phyloP scores from a whole-genome alignment of 2,329 filamentous ascomycete species.

The Colletotrichum cereale region DNA sequence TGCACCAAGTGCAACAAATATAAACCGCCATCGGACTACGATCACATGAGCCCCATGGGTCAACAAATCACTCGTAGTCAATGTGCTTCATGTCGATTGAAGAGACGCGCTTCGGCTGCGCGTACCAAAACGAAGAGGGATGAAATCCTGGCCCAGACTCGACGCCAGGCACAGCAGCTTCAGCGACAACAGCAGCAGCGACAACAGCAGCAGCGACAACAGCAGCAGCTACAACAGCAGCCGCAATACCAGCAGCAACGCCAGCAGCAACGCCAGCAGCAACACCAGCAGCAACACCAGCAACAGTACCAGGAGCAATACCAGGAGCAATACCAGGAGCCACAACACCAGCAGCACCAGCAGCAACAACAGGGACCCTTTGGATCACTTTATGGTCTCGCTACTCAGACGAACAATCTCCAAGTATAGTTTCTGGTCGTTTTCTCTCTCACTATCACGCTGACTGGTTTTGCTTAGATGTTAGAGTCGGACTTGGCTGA shows the following conservation, averaged over 20 bases:
- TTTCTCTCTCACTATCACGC: neutral
- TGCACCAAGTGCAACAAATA: constrained; percentile 17
- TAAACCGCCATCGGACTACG: neutral
- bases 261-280: too few relatives aligned
- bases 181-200: neutral
- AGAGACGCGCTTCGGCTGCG: constrained; percentile 9
- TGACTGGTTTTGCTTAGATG: neutral
- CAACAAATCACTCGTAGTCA: neutral
- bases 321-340: too few relatives aligned
- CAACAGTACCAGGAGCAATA: neutral
- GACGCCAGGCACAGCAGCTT: neutral
- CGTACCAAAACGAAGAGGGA: neutral
- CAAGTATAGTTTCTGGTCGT: neutral
- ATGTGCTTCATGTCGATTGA: constrained; percentile 16
- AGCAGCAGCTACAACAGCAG: neutral
- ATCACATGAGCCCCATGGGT: constrained; percentile 9
- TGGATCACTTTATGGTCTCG: neutral
- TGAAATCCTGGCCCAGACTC: neutral
- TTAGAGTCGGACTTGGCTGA: neutral
- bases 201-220: neutral
- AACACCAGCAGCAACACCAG: neutral
- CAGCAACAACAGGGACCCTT: neutral
- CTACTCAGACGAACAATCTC: neutral
- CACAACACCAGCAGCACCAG: neutral
- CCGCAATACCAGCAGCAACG: neutral